Evolutionary conservation across 805 yeast genomes (phyloP).

Genomic region (Clavispora carvajalis): DNA sequence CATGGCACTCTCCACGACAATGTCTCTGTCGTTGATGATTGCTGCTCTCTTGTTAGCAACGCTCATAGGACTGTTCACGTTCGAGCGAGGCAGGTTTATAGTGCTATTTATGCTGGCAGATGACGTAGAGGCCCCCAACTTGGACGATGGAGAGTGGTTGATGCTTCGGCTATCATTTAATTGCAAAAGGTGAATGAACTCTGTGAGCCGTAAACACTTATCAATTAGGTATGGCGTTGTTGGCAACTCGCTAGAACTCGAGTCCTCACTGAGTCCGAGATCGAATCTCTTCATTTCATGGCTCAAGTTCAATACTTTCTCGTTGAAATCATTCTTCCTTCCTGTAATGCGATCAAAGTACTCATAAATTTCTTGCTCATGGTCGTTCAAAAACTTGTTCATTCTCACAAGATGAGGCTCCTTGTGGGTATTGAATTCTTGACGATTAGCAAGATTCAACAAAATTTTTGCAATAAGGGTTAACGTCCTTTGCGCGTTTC

Average conservation of each 20-base stretch:
- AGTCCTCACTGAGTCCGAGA: conserved; percentile 46
- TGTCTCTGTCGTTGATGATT: neutral
- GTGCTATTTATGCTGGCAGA: conserved; percentile 11
- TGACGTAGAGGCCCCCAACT: conserved; percentile 6
- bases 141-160: conserved; percentile 1
- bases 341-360: conserved; percentile 73
- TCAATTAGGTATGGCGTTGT: conserved; percentile 67
- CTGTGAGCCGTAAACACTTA: conserved; percentile 55
- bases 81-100: conserved; percentile 7
- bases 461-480: conserved; percentile 77
- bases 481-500: conserved; percentile 67
- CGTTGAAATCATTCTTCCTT: conserved; percentile 60
- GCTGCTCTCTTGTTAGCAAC: neutral
- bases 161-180: conserved; percentile 7
- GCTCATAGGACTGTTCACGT: conserved; percentile 1
- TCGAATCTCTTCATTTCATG: conserved; percentile 55
- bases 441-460: conserved; percentile 73
- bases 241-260: conserved; percentile 53
- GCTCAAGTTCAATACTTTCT: conserved; percentile 51
- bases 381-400: conserved; percentile 61
- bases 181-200: conserved; percentile 47
- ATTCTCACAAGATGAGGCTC: conserved; percentile 73
- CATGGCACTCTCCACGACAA: conserved; percentile 9
- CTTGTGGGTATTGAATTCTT: conserved; percentile 66
- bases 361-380: conserved; percentile 53